Evolutionary conservation across 495 filamentous ascomycete genomes (phyloP), one percentile per base, ranked within the genome.

Genomic region (Chaetomium fimeti): DNA sequence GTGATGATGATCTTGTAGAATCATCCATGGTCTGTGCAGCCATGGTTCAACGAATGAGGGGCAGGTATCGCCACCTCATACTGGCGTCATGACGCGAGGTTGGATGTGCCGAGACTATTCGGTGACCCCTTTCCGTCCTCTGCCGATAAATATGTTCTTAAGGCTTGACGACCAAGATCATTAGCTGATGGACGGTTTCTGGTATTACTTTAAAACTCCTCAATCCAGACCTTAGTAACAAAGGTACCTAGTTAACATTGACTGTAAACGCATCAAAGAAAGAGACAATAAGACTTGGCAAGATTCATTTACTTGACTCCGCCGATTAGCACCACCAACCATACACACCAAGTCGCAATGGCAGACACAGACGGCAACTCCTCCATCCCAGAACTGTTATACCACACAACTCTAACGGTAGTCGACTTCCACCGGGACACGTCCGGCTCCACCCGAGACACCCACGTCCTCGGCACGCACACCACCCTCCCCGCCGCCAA

Each of bases 401-500:
- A 67, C 69, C 77, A 79, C 64, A 75, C 77, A 27, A 74, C 72
- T 43, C 62, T 78, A 18, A 78, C 74, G 3, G 71, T 79, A 7
- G 72, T 72, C 59, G 74, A 77, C 61, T 73, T 60, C 60, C 68
- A 70, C 55, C 54, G 48, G 40, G 69, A 74, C 57, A 73, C 73
- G 27, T 73, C 66, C 0, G 74, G 75, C 28, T 63, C 71, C n/a
- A 76, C 63, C 22, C 65, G 65, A 5, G 64, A 22, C 11, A 70
- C 73, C 38, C 72, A 75, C 67, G 71, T 79, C 36, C 72, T 81
- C 1, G 74, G 69, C 22, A 79, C 79, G 0, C 77, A 77, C 66
- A 76, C 74, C 11, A 70, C 59, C 38, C 66, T 77, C 1, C 15
- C 60, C 0, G 67, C 75, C 0, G 78, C 79, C 18, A 77, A 77